phyloP scores from a whole-genome alignment of 441 rosid species.

The Adansonia rubrostipa region DNA sequence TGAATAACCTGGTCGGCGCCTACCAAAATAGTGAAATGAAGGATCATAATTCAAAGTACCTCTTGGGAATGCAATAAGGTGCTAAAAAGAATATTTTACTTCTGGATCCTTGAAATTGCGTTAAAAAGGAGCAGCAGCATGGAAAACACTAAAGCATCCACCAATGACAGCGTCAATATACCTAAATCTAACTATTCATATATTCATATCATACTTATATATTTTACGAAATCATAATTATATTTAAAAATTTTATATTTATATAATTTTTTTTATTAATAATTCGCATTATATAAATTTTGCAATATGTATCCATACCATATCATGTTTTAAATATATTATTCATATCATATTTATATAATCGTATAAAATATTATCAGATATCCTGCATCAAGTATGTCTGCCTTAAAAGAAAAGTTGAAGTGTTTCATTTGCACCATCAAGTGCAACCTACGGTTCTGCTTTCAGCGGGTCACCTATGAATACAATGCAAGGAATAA shows the following conservation, averaged over 20 bases:
- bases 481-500: not conserved
- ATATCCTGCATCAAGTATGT: not conserved
- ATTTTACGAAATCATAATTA: too few relatives aligned
- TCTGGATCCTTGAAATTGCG: not conserved
- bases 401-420: not conserved
- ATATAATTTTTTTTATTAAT: too few relatives aligned
- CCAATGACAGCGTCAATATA: not conserved
- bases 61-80: not conserved
- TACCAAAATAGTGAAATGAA: not conserved
- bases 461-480: not conserved
- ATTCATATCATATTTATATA: too few relatives aligned
- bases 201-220: too few relatives aligned
- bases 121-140: not conserved
- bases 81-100: not conserved
- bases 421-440: not conserved
- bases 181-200: not conserved
- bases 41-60: not conserved
- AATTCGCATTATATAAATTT: too few relatives aligned
- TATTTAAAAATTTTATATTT: too few relatives aligned
- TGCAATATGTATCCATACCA: too few relatives aligned
- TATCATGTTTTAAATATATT: too few relatives aligned
- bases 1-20: not conserved
- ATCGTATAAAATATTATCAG: too few relatives aligned
- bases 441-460: not conserved
- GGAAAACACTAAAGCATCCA: not conserved